Percentiles rank a stretch among this genome's conserved stretches.
Conservation (phyloP, 2,329 filamentous ascomycete genomes). For the Ascomycota sp. region DNA sequence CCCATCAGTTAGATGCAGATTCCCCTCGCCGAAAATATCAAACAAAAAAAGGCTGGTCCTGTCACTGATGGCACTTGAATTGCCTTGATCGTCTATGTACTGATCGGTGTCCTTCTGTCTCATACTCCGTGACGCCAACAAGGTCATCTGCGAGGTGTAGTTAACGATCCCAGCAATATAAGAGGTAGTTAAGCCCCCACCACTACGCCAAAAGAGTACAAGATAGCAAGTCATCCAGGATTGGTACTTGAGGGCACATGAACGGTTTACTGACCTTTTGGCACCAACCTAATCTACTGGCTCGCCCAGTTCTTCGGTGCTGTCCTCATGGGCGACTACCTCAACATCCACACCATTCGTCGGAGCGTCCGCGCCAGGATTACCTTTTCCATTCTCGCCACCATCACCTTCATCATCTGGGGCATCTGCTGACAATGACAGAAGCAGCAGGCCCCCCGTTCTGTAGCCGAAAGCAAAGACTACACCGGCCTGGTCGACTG, state of each 20-base stretch:
- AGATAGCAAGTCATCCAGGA: too few species aligned
- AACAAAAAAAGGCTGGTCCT: slow-evolving; percentile 24
- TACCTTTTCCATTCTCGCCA: slow-evolving; percentile 32
- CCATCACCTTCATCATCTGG: slow-evolving; percentile 57
- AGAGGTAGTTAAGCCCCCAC: too few species aligned
- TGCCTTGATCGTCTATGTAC: slow-evolving; percentile 68
- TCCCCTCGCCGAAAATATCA: slow-evolving; percentile 45
- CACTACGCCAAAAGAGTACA: too few species aligned
- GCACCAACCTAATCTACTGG: slow-evolving; percentile 31
- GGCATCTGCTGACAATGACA: slow-evolving; percentile 66
- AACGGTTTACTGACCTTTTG: too few species aligned
- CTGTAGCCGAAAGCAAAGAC: slow-evolving; percentile 5
- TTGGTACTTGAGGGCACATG: too few species aligned
- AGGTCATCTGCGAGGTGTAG: not conserved
- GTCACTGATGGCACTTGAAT: slow-evolving; percentile 68
- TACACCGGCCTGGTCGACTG: slow-evolving; percentile 29
- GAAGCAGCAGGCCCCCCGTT: slow-evolving; percentile 24
- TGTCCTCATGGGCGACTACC: slow-evolving; percentile 20
- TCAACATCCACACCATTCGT: slow-evolving; percentile 50
- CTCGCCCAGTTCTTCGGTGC: slow-evolving; percentile 32
- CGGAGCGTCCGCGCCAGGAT: slow-evolving; percentile 58
- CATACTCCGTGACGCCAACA: too few species aligned
- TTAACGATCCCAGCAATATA: too few species aligned
- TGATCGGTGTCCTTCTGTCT: slow-evolving; percentile 31
- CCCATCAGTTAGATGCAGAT: slow-evolving; percentile 14